Evolutionary conservation across 2,329 filamentous ascomycete species (phyloP).

Genomic region (Didymella lethalis): DNA sequence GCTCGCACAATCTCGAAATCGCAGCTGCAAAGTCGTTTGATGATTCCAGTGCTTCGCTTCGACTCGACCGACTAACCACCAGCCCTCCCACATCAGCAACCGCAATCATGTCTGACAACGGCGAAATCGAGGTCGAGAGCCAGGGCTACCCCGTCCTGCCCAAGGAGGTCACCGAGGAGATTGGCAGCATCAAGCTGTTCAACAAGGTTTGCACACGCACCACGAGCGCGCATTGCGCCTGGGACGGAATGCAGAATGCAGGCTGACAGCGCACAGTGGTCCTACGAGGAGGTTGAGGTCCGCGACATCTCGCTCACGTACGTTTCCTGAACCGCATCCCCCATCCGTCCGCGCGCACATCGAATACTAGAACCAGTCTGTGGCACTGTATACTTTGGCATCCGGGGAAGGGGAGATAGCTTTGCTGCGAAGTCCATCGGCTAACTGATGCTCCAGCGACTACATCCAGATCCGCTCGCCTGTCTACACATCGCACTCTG

Average conservation of each 20-base stretch:
- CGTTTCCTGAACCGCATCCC: conserved; percentile 51
- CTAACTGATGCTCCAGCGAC: conserved; percentile 71
- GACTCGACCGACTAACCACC: conserved; percentile 32
- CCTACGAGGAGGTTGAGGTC: conserved; percentile 99
- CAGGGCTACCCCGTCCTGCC: conserved; percentile 82
- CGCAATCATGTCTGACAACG: conserved; percentile 80
- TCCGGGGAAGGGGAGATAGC: conserved; percentile 29
- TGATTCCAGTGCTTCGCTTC: conserved; percentile 8
- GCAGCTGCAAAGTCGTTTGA: conserved; percentile 4
- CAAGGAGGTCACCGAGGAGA: conserved; percentile 89
- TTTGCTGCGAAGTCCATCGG: conserved; percentile 30
- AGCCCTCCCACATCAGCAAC: conserved; percentile 37
- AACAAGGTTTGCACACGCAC: conserved; percentile 67
- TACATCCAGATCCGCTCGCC: conserved; percentile 99
- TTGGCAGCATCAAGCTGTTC: conserved; percentile 95
- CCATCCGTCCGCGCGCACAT: conserved; percentile 21
- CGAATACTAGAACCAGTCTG: conserved; percentile 11
- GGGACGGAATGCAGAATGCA: conserved; percentile 8
- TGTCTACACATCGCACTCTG: conserved; percentile 99
- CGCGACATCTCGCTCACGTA: conserved; percentile 99
- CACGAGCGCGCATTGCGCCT: conserved; percentile 19
- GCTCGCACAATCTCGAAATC: conserved; percentile 17
- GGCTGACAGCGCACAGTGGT: conserved; percentile 63
- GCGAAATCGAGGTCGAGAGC: conserved; percentile 91
- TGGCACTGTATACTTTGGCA: conserved; percentile 23